A percentile compares a stretch with the other conserved stretches of the same genome.
These are phyloP conservation scores for Verbena officinalis DNA, from an alignment of 257 asterid species.

Conservation along the genomic window DNA sequence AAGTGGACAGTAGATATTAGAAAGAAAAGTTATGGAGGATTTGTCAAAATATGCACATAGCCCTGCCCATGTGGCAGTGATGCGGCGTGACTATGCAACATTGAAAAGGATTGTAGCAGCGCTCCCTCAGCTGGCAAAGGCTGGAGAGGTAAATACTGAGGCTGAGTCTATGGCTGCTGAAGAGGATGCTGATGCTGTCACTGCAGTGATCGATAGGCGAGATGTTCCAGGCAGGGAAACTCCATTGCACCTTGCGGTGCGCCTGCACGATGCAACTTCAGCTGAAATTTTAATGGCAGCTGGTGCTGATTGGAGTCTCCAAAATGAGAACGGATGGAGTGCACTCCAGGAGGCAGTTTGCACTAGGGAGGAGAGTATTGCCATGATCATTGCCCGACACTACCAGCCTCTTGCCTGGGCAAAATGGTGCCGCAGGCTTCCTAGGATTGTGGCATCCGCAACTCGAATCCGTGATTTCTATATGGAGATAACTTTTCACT, in stretches of 20 bases:
- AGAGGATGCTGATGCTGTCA: slow-evolving; percentile 73
- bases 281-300: slow-evolving; percentile 98
- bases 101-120: slow-evolving; percentile 65
- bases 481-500: slow-evolving; percentile 97
- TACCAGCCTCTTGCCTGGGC: slow-evolving; percentile 99
- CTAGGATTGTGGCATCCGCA: slow-evolving; percentile 93
- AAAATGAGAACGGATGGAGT: slow-evolving; percentile 98
- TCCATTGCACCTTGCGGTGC: slow-evolving; percentile 92
- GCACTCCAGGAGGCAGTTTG: slow-evolving; percentile 99
- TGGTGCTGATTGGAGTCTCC: slow-evolving; percentile 99
- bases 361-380: slow-evolving; percentile 89
- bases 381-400: slow-evolving; percentile 94
- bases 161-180: slow-evolving; percentile 87
- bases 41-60: slow-evolving; percentile 78
- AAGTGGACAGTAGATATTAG: slow-evolving; percentile 22
- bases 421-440: slow-evolving; percentile 99
- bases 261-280: slow-evolving; percentile 68
- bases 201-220: slow-evolving; percentile 81
- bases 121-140: slow-evolving; percentile 84
- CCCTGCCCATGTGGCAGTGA: slow-evolving; percentile 88
- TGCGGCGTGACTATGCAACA: slow-evolving; percentile 61
- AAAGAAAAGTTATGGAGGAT: slow-evolving; percentile 67
- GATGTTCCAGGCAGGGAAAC: slow-evolving; percentile 99
- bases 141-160: slow-evolving; percentile 89
- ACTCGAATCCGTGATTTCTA: slow-evolving; percentile 90